Evolutionary conservation across 2,329 filamentous ascomycete species (phyloP), one percentile per base, ranked within the genome.

Genomic region (Trichophyton verrucosum): DNA sequence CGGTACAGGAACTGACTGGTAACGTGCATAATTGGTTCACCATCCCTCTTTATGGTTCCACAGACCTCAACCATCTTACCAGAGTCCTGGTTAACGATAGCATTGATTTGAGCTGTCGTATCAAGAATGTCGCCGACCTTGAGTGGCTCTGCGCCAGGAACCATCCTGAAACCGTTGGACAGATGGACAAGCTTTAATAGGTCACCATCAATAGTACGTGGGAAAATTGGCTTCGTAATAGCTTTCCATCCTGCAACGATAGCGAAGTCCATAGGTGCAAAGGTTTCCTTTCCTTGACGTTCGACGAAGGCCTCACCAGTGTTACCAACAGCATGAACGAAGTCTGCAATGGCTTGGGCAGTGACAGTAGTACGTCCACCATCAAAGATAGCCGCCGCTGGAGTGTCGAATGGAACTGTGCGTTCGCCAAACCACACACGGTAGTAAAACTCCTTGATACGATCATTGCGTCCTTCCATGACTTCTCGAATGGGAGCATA

Each of bases 51-150:
- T 69, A 99, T 96, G 4, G 94, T 99, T 64, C 94, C 94, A 70
- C 91, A 96, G n/a, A 99, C 92, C 76, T 99, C 95, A 17, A 99
- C 95, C 91, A 99, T 96, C 81, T 99, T 99, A 56, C 94, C 94
- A 63, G 94, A 91, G 13, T 96, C 91, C 74, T 99, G 91, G 78
- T 97, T 99, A 79, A 99, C 87, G 69, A 99, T 91, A 15, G 94
- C 91, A 69, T 99, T 97, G 78, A 99, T 89, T 73, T 95, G 91
- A 49, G 94, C 94, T 60, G 89, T 95, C 2, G 94, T 97, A 64
- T 90, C 86, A 20, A 99, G 83, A 64, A 91, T 84, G 72, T 99
- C 94, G 33, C 91, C 94, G 78, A 95, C 96, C 82, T 96, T 95
- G 64, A 99, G 78, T 15, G 94, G 92, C 72, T 96, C 86, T 1